Evolutionary conservation across 106 monocot genomes (phyloP).

Genomic region (Apostasia shenzhenica): DNA sequence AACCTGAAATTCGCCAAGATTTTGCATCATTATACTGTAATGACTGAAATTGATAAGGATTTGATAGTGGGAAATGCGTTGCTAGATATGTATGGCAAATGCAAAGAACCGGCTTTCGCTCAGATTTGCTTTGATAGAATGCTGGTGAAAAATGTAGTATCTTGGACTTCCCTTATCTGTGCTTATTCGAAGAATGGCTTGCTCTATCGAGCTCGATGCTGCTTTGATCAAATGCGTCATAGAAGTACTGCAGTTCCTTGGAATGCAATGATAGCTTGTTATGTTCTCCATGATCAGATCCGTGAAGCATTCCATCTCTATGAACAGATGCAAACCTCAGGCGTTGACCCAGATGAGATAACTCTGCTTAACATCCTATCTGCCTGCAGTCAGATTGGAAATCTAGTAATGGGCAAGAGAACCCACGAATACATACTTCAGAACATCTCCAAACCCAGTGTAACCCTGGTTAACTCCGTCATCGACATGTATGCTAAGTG

Average conservation of each 20-base stretch:
- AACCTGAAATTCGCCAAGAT: slow-evolving; percentile 25
- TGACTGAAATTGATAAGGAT: slow-evolving; percentile 23
- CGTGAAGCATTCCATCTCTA: slow-evolving; percentile 40
- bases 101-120: slow-evolving; percentile 30
- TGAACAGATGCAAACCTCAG: slow-evolving; percentile 26
- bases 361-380: slow-evolving; percentile 40
- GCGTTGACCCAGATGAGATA: slow-evolving; percentile 37
- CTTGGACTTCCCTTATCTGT: slow-evolving; percentile 56
- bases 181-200: slow-evolving; percentile 42
- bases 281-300: slow-evolving; percentile 23
- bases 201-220: slow-evolving; percentile 31
- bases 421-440: slow-evolving; percentile 24
- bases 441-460: slow-evolving; percentile 18
- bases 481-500: slow-evolving; percentile 73
- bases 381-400: slow-evolving; percentile 47
- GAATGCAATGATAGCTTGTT: slow-evolving; percentile 68
- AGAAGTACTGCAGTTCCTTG: slow-evolving; percentile 41
- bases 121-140: slow-evolving; percentile 38
- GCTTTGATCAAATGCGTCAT: slow-evolving; percentile 45
- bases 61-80: slow-evolving; percentile 55
- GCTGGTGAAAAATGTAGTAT: slow-evolving; percentile 36
- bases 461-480: slow-evolving; percentile 30
- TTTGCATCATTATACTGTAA: slow-evolving; percentile 26
- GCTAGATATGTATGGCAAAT: slow-evolving; percentile 78
- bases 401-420: slow-evolving; percentile 37